Percentiles rank a stretch among this genome's conserved stretches.
Evolutionary conservation across 2,329 filamentous ascomycete genomes (phyloP).

Genomic region (Verticillium dahliae): DNA sequence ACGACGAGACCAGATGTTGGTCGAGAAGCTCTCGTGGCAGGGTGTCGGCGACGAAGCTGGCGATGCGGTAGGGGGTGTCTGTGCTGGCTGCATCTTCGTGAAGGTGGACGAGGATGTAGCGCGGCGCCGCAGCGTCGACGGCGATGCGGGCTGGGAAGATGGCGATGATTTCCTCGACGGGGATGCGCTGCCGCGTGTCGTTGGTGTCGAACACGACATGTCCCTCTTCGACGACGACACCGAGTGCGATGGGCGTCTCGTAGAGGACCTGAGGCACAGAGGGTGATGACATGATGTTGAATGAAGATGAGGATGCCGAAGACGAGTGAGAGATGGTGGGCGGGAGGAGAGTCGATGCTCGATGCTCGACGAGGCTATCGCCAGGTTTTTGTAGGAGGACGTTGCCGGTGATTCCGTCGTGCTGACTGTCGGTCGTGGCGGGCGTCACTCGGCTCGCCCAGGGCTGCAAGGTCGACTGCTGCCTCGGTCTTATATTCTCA

Average conservation of each 20-base stretch:
- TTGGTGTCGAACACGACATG: constrained; percentile 5
- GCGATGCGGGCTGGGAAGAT: constrained; percentile 4
- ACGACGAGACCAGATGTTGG: constrained; percentile 24
- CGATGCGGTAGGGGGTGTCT: constrained; percentile 19
- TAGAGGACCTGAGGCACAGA: too few species aligned
- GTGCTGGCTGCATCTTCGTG: constrained; percentile 21
- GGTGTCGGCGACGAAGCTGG: constrained; percentile 20
- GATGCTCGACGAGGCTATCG: neutral
- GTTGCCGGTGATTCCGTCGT: too few species aligned
- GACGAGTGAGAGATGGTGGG: too few species aligned
- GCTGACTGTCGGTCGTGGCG: too few species aligned
- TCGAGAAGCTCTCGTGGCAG: constrained; percentile 30
- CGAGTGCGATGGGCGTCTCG: too few species aligned
- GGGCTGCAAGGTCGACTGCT: neutral
- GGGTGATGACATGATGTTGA: too few species aligned
- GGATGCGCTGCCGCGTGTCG: constrained; percentile 4
- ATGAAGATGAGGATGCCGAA: too few species aligned
- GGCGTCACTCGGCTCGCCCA: too few species aligned
- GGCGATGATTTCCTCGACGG: constrained; percentile 17
- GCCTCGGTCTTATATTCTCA: neutral
- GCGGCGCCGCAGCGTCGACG: neutral
- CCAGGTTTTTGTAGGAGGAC: neutral
- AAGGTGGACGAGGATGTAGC: constrained; percentile 29
- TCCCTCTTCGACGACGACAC: constrained; percentile 1
- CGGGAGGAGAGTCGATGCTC: neutral